Evolutionary conservation across 2,329 filamentous ascomycete species (phyloP).

Genomic region (Ceratocystis papillata): DNA sequence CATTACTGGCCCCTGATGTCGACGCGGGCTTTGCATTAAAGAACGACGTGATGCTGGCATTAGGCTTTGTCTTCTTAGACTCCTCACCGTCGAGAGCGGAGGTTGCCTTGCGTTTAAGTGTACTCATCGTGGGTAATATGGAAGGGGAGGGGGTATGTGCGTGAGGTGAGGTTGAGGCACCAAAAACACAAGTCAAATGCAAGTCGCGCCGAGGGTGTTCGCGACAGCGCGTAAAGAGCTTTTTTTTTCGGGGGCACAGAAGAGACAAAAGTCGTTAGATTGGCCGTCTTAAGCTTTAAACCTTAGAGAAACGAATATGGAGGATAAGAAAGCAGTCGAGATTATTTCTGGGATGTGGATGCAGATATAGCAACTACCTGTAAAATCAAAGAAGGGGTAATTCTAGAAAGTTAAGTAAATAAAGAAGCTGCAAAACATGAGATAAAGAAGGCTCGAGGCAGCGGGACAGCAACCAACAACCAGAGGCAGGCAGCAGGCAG

Average conservation of each 20-base stretch:
- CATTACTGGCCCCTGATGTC: conserved; percentile 28
- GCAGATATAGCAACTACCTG: background rate
- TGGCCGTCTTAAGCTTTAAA: background rate
- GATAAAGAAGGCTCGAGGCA: background rate
- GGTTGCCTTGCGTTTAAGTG: conserved; percentile 56
- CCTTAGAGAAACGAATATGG: background rate
- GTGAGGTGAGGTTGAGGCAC: conserved; percentile 6
- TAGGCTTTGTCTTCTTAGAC: conserved; percentile 60
- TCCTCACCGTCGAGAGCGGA: conserved; percentile 38
- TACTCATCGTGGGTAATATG: conserved; percentile 36
- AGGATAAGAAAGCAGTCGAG: background rate
- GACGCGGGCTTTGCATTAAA: conserved; percentile 59
- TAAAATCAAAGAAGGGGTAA: background rate
- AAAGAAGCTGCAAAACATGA: background rate
- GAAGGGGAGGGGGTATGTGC: background rate
- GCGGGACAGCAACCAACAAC: background rate
- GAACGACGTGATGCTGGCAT: conserved; percentile 79
- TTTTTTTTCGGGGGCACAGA: background rate
- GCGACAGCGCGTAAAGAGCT: conserved; percentile 15
- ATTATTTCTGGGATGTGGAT: background rate
- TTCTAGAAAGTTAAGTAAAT: background rate
- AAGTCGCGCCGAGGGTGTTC: conserved; percentile 13
- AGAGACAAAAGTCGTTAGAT: background rate
- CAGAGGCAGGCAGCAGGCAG: background rate
- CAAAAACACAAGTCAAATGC: background rate